phyloP scores from a whole-genome alignment of 352 stramenopile genomes.

The Plasmopara viticola region DNA sequence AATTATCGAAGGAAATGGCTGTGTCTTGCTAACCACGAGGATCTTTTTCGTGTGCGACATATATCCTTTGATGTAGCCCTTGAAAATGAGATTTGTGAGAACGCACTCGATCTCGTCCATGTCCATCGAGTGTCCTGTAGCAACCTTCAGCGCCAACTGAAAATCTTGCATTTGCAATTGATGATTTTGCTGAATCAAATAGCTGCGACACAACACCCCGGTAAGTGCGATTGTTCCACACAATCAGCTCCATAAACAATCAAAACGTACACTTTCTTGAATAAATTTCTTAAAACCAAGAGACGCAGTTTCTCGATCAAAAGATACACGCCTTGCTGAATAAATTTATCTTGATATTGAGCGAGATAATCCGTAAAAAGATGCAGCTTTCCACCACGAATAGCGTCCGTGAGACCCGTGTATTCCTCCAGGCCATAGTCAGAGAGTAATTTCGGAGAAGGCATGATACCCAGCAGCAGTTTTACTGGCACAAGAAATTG shows the following conservation, averaged over 20 bases:
- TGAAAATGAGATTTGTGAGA: conserved; percentile 96
- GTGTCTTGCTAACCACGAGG: conserved; percentile 92
- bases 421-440: conserved; percentile 88
- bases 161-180: conserved; percentile 90
- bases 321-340: conserved; percentile 92
- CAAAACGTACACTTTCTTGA: conserved; percentile 91
- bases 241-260: too few species aligned
- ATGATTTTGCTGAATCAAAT: conserved; percentile 77
- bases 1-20: conserved; percentile 88
- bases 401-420: conserved; percentile 85
- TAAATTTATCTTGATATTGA: conserved; percentile 88
- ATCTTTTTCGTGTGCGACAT: conserved; percentile 96
- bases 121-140: conserved; percentile 84
- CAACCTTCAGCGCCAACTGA: conserved; percentile 75
- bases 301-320: conserved; percentile 95
- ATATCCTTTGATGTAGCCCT: conserved; percentile 94
- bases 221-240: background rate
- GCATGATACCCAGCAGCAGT: conserved; percentile 89
- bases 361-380: conserved; percentile 90
- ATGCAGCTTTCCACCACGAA: conserved; percentile 87
- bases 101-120: conserved; percentile 97
- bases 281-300: conserved; percentile 92
- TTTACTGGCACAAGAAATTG: conserved; percentile 94
- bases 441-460: conserved; percentile 83
- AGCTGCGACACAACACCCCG: conserved; percentile 26